Conservation (phyloP, 2,329 filamentous ascomycete genomes). For the Clathrospora elynae region DNA sequence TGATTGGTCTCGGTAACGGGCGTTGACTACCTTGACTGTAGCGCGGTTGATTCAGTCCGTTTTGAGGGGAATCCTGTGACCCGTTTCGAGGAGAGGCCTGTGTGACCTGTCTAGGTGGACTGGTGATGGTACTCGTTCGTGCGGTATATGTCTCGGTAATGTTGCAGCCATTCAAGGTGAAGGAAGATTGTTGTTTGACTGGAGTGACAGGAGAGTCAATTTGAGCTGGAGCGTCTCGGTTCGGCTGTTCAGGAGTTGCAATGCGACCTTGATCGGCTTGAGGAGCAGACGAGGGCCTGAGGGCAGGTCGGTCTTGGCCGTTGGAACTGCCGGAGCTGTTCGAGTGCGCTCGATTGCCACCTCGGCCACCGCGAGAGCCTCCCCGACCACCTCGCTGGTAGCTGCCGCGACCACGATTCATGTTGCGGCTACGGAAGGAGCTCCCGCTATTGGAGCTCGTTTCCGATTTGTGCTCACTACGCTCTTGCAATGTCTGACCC, state of each 20-base stretch:
- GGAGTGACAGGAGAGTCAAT: conserved; percentile 8
- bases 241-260: conserved; percentile 5
- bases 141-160: conserved; percentile 25
- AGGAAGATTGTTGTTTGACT: conserved; percentile 10
- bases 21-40: conserved; percentile 3
- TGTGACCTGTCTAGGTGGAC: neutral
- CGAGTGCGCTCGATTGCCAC: conserved; percentile 13
- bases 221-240: neutral
- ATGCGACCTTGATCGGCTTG: neutral
- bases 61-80: neutral
- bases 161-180: conserved; percentile 15
- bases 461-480: conserved; percentile 8
- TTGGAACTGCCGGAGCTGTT: conserved; percentile 24
- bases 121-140: neutral
- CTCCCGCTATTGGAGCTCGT: conserved; percentile 6
- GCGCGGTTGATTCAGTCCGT: neutral
- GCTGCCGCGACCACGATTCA: conserved; percentile 11
- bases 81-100: neutral
- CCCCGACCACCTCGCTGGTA: conserved; percentile 12
- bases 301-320: conserved; percentile 12
- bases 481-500: too few relatives aligned
- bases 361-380: conserved; percentile 13
- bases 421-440: conserved; percentile 7
- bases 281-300: neutral
- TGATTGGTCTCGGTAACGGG: conserved; percentile 1